Base-by-base conservation (phyloP, 116 monocot genomes). In the Cymodocea nodosa region DNA sequence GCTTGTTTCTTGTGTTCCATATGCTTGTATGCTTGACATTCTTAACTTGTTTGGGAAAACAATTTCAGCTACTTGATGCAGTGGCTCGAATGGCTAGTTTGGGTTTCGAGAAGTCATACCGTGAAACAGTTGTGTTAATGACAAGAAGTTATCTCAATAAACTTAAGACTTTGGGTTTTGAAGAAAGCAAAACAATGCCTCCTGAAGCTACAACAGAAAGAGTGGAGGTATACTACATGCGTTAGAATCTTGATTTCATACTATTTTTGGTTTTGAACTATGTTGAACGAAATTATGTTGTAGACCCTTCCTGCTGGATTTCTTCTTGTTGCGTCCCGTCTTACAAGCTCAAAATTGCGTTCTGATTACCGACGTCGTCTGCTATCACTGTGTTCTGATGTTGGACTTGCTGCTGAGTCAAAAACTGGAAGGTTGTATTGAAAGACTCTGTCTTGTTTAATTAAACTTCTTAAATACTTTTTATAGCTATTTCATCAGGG, bases 81-180 rank as follows among this genome's bases (percentile, higher is more conserved):
- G 82, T 98, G 40, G 85, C 98, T 77, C 86, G 65, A 30, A 84
- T 98, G 68, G 98, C 92, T 67, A 83, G 80, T 59, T 77, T 98
- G 73, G 98, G 98, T 51, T 98, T 98, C 79, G 92, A 98, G 78
- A 92, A 98, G 73, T 98, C 92, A 14, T 98, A 98, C 62, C 89
- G 98, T 14, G 98, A 92, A 77, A 89, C 92, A 7, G 67, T 92
- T 79, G 98, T 98, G 59, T 74, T 98, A 67, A 98, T 98, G 98
- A 89, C 98, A 67, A 77, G 98, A 73, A 92, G 98, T 70, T 98
- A 98, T 68, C 73, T 98, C 25, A 89, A 89, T 70, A 92, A 98
- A 81, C 73, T 92, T 62, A 92, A 87, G 77, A 75, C 51, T 72
- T 49, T 89, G 34, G 92, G 84, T 68, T 81, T 74, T 62, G 68